Percentiles rank a stretch among this genome's conserved stretches.
phyloP scores from a whole-genome alignment of 345 rosid species.

The Acer negundo region DNA sequence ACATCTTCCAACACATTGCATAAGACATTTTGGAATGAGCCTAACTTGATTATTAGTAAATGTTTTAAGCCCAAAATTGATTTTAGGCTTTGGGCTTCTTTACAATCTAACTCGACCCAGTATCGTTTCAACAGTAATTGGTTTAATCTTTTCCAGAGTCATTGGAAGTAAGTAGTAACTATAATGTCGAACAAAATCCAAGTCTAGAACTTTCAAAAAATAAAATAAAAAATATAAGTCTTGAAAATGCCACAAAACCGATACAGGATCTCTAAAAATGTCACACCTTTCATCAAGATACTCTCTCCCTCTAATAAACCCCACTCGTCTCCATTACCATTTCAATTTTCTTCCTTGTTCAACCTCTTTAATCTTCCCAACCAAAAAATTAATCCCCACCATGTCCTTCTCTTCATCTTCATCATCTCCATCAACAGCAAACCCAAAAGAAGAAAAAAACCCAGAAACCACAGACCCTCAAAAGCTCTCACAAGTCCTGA shows the following conservation, averaged over 20 bases:
- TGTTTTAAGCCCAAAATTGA: too few relatives aligned
- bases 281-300: slow-evolving; percentile 6
- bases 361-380: slow-evolving; percentile 19
- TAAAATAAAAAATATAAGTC: too few relatives aligned
- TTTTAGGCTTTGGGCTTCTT: too few relatives aligned
- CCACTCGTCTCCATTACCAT: slow-evolving; percentile 18
- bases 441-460: slow-evolving; percentile 16
- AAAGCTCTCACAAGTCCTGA: slow-evolving; percentile 49
- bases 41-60: too few relatives aligned
- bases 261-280: background rate
- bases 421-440: slow-evolving; percentile 26
- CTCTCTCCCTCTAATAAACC: slow-evolving; percentile 2
- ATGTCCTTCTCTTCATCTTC: slow-evolving; percentile 43
- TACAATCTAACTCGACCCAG: too few relatives aligned
- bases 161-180: background rate
- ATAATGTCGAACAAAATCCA: background rate
- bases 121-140: too few relatives aligned
- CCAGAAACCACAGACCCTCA: slow-evolving; percentile 17
- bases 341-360: slow-evolving; percentile 20
- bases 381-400: slow-evolving; percentile 25
- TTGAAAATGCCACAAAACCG: slow-evolving; percentile 3
- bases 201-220: too few relatives aligned
- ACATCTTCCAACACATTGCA: too few relatives aligned
- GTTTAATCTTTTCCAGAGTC: background rate
- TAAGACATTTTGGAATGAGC: too few relatives aligned